Evolutionary conservation across 2,329 filamentous ascomycete species (phyloP), one percentile per base, ranked within the genome.

Genomic region (Arthrobotrys sinensis): DNA sequence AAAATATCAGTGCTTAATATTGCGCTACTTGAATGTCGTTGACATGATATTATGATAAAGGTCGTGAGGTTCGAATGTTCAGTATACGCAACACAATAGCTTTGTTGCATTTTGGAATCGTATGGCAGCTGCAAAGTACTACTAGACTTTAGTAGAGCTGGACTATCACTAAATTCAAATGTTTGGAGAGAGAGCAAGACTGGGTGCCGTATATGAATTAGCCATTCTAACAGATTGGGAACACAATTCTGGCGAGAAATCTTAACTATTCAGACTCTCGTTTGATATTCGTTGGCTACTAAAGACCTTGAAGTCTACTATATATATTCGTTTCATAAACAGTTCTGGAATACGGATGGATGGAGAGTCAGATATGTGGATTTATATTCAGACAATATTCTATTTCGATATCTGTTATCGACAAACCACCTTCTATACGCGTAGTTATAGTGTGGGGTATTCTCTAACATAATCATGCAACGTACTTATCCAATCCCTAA

Each of bases 31-130:
- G 36, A 38, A 8, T 38, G 12, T 28, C 40, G 5, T 12, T 16
- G 40, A 16, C 5, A 45, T 45, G n/a, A 10, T 10, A 12, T n/a
- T 45, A 16, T 14, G 11, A 21, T 34, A 8, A 19, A 19, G 24
- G 43, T 64, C 43, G n/a, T 36, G 28, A 48, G 34, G 10, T 45
- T 11, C 24, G 14, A 12, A 8, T 3, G 12, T 4, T 34, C 19
- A 28, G 38, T 12, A 32, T 34, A 24, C n/a, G 45, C 43, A 50
- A 66, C 45, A n/a, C 48, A 12, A 6, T 28, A 16, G 16, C 16
- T 7, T n/a, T 40, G 45, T 50, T 66, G 63, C 36, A 66, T 66
- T 66, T 50, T 66, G 38, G 0, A 3, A 2, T 4, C 24, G 2
- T 4, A 28, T 28, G 2, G 24, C 24, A 28, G 4, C n/a, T n/a